Percentiles rank a stretch among this genome's conserved stretches.
Conservation (phyloP, 768 basidiomycete species). For the Lactarius hengduanensis region DNA sequence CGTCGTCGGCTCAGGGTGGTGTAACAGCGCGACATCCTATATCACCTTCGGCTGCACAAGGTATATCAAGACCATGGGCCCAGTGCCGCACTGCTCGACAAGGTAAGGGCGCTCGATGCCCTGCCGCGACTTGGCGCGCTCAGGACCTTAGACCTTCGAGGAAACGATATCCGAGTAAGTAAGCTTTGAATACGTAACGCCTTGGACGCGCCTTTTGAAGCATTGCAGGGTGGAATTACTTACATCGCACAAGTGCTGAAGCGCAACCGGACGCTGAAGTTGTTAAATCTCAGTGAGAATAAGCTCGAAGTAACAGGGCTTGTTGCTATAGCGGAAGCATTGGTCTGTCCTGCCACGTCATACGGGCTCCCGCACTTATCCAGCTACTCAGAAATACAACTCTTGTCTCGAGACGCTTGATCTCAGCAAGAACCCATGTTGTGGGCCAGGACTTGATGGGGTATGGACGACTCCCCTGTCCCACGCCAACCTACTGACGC, state of each 20-base stretch:
- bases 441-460: conserved; percentile 87
- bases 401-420: conserved; percentile 91
- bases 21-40: conserved; percentile 47
- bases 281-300: conserved; percentile 93
- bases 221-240: conserved; percentile 62
- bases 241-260: conserved; percentile 96
- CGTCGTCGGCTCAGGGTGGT: conserved; percentile 50
- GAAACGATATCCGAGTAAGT: conserved; percentile 91
- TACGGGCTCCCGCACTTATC: not conserved
- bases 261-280: conserved; percentile 91
- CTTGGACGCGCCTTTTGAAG: conserved; percentile 2
- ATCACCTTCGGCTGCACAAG: conserved; percentile 27
- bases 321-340: conserved; percentile 78
- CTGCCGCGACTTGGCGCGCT: conserved; percentile 83
- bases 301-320: conserved; percentile 84
- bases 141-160: conserved; percentile 85
- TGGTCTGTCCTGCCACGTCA: conserved; percentile 52
- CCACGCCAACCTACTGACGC: conserved; percentile 6
- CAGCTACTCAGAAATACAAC: conserved; percentile 81
- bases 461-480: conserved; percentile 44
- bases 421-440: conserved; percentile 89
- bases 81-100: conserved; percentile 78
- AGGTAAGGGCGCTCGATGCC: conserved; percentile 86
- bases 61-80: conserved; percentile 44
- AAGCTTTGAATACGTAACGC: conserved; percentile 35